Evolutionary conservation across 129 eudicot species (phyloP).

Genomic region (Helichrysum umbraculigerum): DNA sequence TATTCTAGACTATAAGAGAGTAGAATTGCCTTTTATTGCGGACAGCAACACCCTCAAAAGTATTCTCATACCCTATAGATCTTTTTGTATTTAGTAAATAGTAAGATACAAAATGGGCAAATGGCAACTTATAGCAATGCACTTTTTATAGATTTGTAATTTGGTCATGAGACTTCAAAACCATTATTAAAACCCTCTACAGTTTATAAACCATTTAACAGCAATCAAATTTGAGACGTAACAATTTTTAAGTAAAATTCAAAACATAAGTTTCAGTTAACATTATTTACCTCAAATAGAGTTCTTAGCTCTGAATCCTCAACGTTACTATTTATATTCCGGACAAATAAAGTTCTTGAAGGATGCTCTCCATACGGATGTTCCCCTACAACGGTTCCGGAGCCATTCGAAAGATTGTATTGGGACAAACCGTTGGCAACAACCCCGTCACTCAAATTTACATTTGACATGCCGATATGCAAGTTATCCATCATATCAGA

Average conservation of each 20-base stretch:
- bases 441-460: conserved; percentile 54
- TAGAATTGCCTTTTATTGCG: too few species aligned
- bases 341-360: conserved; percentile 87
- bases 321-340: conserved; percentile 88
- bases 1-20: neutral
- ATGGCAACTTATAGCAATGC: neutral
- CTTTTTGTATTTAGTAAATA: neutral
- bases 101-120: neutral
- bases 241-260: neutral
- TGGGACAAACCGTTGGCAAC: conserved; percentile 46
- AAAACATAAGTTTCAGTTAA: neutral
- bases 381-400: conserved; percentile 72
- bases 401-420: conserved; percentile 43
- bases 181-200: neutral
- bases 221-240: neutral
- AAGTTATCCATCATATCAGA: conserved; percentile 50
- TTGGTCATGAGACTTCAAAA: neutral
- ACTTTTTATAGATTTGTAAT: neutral
- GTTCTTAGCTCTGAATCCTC: conserved; percentile 78
- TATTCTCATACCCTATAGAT: neutral
- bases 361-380: conserved; percentile 97
- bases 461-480: conserved; percentile 42
- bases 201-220: too few species aligned
- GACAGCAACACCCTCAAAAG: neutral
- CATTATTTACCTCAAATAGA: conserved; percentile 74